These are phyloP conservation scores for Tetracentron sinense DNA, from an alignment of 164 flowering plant species.

Conservation along the genomic window DNA sequence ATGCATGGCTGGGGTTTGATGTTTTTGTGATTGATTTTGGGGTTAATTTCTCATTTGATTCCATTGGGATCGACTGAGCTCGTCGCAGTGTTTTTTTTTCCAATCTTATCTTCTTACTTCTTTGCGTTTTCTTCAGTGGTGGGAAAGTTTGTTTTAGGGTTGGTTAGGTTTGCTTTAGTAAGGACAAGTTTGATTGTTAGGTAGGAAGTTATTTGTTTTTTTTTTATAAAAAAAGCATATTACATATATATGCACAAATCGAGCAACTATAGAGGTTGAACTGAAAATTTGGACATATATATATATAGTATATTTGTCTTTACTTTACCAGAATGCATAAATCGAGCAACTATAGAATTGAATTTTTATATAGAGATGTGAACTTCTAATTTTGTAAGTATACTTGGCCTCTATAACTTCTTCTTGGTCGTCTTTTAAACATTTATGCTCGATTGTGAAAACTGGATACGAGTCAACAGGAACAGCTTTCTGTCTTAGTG, in stretches of 20 bases:
- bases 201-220: background rate
- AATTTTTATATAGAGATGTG: no score
- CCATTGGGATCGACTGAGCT: background rate
- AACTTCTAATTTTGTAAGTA: background rate
- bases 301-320: no score
- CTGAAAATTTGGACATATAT: no score
- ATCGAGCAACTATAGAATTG: no score
- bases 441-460: background rate
- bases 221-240: no score
- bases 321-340: no score
- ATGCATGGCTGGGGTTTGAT: no score
- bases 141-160: background rate
- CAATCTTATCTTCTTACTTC: no score
- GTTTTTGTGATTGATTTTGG: background rate
- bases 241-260: background rate
- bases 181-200: background rate
- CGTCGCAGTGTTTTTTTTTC: no score
- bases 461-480: background rate
- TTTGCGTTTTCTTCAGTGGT: background rate
- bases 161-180: background rate
- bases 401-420: background rate
- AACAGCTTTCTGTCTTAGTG: background rate
- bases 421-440: background rate
- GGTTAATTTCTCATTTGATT: background rate
- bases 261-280: background rate